These are phyloP conservation scores for Pythium periplocum DNA, from an alignment of 352 stramenopile genomes.

Conservation along the genomic window DNA sequence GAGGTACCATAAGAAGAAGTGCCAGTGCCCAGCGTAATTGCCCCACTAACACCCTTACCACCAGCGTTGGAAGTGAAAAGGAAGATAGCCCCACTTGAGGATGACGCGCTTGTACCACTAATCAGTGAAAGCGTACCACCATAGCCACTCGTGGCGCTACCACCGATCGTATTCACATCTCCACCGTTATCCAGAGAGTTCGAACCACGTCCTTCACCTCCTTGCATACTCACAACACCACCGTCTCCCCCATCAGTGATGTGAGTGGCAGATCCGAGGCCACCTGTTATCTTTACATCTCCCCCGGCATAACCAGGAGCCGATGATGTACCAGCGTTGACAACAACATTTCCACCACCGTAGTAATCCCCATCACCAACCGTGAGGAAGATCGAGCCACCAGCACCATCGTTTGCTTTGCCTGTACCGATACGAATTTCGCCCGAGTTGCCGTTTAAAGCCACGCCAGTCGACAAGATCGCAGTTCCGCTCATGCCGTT, in stretches of 20 bases:
- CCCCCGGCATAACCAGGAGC: conserved; percentile 45
- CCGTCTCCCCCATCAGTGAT: conserved; percentile 88
- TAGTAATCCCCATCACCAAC: conserved; percentile 55
- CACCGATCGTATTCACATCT: conserved; percentile 68
- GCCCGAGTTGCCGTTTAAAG: conserved; percentile 27
- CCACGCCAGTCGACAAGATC: conserved; percentile 24
- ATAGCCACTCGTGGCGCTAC: conserved; percentile 58
- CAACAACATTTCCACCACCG: conserved; percentile 47
- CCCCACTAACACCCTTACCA: conserved; percentile 43
- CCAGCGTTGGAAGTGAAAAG: conserved; percentile 47
- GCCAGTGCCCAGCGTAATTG: conserved; percentile 30
- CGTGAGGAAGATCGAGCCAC: conserved; percentile 51
- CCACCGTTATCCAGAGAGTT: conserved; percentile 88
- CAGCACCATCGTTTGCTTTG: conserved; percentile 42
- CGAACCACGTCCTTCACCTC: conserved; percentile 85
- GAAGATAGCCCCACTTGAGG: conserved; percentile 43
- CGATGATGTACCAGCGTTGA: conserved; percentile 59
- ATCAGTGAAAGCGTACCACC: conserved; percentile 47
- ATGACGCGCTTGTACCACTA: conserved; percentile 42
- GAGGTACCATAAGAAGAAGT: conserved; percentile 48
- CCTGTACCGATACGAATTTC: conserved; percentile 36
- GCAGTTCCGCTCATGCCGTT: conserved; percentile 57
- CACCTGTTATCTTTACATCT: conserved; percentile 38
- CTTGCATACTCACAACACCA: conserved; percentile 72
- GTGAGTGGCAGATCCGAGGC: conserved; percentile 66